Evolutionary conservation across 1,284 basidiomycete species (phyloP), one percentile per base, ranked within the genome.

Genomic region (Phellopilus nigrolimitatus): DNA sequence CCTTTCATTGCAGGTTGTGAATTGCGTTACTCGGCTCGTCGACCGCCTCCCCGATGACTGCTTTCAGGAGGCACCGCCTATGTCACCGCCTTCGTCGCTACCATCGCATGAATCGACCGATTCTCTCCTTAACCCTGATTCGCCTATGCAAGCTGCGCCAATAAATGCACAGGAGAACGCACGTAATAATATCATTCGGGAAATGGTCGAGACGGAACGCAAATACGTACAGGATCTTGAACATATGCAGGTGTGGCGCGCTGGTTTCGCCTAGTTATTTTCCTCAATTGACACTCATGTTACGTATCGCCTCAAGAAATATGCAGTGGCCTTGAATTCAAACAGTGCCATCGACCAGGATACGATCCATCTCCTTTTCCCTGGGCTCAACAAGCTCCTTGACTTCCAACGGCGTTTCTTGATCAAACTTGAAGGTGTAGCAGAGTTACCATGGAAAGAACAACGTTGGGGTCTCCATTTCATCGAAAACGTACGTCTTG

Each of bases 141-240:
- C 67, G 22, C 62, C 71, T 8, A 64, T 66, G 27, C 52, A 63
- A 4, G 57, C 67, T 15, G 63, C 71, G 30, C 69, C 81, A 13
- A 65, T 73, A 25, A 80, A 74, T 60, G 76, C 78, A 15, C 75
- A 79, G 52, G 84, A 87, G 56, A 75, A 80, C 13, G 84, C 84
- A 17, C 76, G 90, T 28, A 82, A 80, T 58, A 85, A 91, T 59
- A 88, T 92, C 57, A 79, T 93, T 51, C 78, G 80, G 59, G 94
- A 97, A 68, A 83, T 95, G 59, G 81, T 97, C 46, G 90, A 93
- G 65, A 95, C 91, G 3, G 97, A 99, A 68, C 84, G 95, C 49
- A 97, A 97, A 72, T 99, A 95, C 68, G 95, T 99, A 13, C 91
- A 95, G 68, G 95, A 99, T 70, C 74, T 99, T 51, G 97, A 99